Base-by-base conservation (phyloP, 257 asterid species). In the Capsicum pubescens region DNA sequence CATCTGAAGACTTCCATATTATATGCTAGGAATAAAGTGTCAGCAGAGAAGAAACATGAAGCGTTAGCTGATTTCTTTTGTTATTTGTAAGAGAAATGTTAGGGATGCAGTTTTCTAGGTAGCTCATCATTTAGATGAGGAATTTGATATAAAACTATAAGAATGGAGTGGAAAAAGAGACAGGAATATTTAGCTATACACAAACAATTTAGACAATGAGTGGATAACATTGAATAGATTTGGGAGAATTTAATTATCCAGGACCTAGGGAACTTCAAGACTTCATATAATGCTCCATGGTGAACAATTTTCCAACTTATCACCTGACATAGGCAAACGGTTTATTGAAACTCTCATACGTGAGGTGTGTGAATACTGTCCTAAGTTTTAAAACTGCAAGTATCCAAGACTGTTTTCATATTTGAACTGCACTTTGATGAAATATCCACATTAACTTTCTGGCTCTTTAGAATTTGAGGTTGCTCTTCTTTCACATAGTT, bases 401-500 rank as follows among this genome's bases (percentile, higher is more conserved):
- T 3, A 6, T 12, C 44, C 71, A 26, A 64, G 71, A 32, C 48
- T 72, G 46, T 6, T 26, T 72, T 42, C 59, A 72, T 72, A 46
- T n/a, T 11, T 72, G 59, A 46, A 72, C 42, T 48, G 36, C 59
- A 19, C 6, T 46, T 46, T 44, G 59, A 15, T 72, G 80, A 46
- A 42, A 72, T n/a, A 13, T 6, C 59, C 42, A 9, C 1, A 13
- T 52, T 63, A 35, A 63, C 15, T 48, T 63, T 52, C 64, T 74
- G 46, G 36, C 39, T 68, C 13, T 56, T 74, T 50, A 21, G 14
- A 50, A 32, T 9, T 46, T 57, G 16, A 74, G 13, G 35, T 55
- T 50, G 84, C 17, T 13, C 46, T 57, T 85, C 17, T 80, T 60
- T 46, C 50, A 54, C 26, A 79, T 83, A 76, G 12, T 21, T 16